phyloP scores from a whole-genome alignment of 176 grass and related monocot species.

The Triticum turgidum region DNA sequence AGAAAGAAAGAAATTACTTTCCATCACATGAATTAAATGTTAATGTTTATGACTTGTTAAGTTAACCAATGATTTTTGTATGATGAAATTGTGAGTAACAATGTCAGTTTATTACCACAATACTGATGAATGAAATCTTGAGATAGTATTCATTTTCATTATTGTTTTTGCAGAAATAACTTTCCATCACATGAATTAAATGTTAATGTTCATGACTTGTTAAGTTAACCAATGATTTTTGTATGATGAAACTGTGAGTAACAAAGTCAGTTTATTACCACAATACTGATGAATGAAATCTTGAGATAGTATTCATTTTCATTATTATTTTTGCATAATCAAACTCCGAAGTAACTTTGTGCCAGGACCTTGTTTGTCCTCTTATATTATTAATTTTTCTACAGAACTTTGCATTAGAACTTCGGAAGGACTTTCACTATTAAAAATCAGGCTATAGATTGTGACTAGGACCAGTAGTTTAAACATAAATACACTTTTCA shows the following conservation, averaged over 20 bases:
- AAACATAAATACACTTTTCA: not conserved
- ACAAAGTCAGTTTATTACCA: not conserved
- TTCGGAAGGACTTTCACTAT: not conserved
- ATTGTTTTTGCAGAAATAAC: no score
- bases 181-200: not conserved
- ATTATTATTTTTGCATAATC: not conserved
- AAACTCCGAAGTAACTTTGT: slow-evolving; percentile 7
- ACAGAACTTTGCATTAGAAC: not conserved
- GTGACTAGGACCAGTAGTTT: not conserved
- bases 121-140: not conserved
- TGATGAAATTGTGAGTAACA: not conserved
- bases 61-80: not conserved
- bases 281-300: not conserved
- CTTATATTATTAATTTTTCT: not conserved
- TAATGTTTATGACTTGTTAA: not conserved
- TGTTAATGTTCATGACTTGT: not conserved
- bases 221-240: not conserved
- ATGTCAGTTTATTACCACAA: not conserved
- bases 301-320: slow-evolving; percentile 13
- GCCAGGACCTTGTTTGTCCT: not conserved
- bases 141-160: slow-evolving; percentile 11
- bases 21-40: not conserved
- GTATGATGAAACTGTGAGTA: not conserved
- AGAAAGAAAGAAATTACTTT: not conserved
- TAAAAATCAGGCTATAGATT: not conserved